Evolutionary conservation across 192 early-diverging fungal genomes (phyloP).

Genomic region (Spinellus fusiger): DNA sequence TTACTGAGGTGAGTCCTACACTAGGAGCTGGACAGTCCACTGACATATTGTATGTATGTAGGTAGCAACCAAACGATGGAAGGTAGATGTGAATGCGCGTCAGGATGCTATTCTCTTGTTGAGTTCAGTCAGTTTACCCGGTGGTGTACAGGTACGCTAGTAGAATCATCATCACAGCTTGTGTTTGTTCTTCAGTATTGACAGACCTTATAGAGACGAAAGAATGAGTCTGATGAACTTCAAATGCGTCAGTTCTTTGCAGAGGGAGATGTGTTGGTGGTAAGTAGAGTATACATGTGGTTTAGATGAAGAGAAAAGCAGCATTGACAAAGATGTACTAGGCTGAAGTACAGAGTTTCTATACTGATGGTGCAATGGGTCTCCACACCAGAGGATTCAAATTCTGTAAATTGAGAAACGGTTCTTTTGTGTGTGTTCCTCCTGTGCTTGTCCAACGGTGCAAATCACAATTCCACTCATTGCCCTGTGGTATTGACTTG

Average conservation of each 20-base stretch:
- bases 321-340: not conserved
- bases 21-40: not conserved
- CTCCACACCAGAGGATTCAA: conserved; percentile 80
- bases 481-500: conserved; percentile 88
- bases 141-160: conserved; percentile 75
- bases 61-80: conserved; percentile 88
- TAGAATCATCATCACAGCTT: not conserved
- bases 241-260: conserved; percentile 94
- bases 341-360: conserved; percentile 55
- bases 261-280: conserved; percentile 92
- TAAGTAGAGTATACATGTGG: conserved; percentile 15
- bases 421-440: conserved; percentile 79
- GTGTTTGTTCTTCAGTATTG: not conserved
- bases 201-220: conserved; percentile 57
- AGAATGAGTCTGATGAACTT: conserved; percentile 93
- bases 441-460: conserved; percentile 84
- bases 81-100: conserved; percentile 83
- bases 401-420: conserved; percentile 68
- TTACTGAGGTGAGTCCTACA: conserved; percentile 62
- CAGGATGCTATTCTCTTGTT: conserved; percentile 85
- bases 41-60: conserved; percentile 3
- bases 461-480: conserved; percentile 91
- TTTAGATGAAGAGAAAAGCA: not conserved
- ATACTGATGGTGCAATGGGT: conserved; percentile 79
- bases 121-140: conserved; percentile 90